These are phyloP conservation scores for Fusarium sp. DNA, from an alignment of 2,329 filamentous ascomycete genomes.

Conservation along the genomic window DNA sequence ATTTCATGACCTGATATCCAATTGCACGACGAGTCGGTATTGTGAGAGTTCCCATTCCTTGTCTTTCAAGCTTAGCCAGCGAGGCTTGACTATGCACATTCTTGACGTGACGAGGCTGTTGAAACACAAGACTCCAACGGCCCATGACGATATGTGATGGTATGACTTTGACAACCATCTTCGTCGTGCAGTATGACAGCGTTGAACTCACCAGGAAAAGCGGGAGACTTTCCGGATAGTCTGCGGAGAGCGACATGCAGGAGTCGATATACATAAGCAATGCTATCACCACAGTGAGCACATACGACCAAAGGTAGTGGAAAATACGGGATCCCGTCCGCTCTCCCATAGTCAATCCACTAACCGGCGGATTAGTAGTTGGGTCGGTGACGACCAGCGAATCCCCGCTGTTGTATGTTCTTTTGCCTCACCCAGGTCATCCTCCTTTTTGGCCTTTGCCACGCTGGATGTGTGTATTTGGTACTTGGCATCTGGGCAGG, in stretches of 20 bases:
- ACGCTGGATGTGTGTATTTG: not conserved
- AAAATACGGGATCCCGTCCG: slow-evolving; percentile 43
- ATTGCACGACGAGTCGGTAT: slow-evolving; percentile 5
- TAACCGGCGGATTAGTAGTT: slow-evolving; percentile 42
- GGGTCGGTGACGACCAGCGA: slow-evolving; percentile 42
- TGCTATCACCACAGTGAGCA: not conserved
- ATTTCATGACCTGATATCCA: slow-evolving; percentile 6
- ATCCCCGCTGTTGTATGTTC: slow-evolving; percentile 44
- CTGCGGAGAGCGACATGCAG: not conserved
- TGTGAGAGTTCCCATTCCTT: not conserved
- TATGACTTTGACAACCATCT: slow-evolving; percentile 1
- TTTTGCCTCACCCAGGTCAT: not conserved
- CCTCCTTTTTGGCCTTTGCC: not conserved
- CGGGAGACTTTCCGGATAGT: slow-evolving; percentile 20
- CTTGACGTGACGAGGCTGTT: slow-evolving; percentile 1
- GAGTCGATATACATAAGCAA: not conserved
- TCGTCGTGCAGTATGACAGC: not conserved
- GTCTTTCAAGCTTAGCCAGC: not conserved
- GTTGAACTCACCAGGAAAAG: slow-evolving; percentile 10
- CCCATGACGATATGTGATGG: not conserved
- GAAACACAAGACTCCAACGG: not conserved
- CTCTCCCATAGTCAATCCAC: slow-evolving; percentile 40
- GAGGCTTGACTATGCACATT: not conserved
- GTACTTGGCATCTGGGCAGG: not conserved
- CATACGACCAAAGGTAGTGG: slow-evolving; percentile 44